Base-by-base conservation (phyloP, 352 stramenopile species). In the Elongisporangium senticosum region DNA sequence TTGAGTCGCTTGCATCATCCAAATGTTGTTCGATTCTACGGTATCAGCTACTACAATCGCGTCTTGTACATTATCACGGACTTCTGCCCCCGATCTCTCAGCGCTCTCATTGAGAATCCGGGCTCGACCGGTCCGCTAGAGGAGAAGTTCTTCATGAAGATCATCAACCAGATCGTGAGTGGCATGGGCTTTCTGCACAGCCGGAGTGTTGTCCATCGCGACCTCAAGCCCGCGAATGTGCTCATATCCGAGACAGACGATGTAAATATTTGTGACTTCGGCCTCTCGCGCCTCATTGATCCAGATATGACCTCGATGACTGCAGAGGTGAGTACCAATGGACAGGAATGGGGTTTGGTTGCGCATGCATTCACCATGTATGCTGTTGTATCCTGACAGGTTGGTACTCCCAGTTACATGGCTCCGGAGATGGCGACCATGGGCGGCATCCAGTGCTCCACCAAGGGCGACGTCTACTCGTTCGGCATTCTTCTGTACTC, bases 201-300 rank as follows among this genome's bases (percentile, higher is more conserved):
- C 65, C 81, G 85, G 43, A 90, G 79, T 50, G 85, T 94, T 26
- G 85, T 94, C 52, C 85, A 94, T 60, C 77, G 83, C 28, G 93
- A 98, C 56, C 65, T 97, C n/a, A 97, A 98, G 59, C 95, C 95
- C 14, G 89, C 87, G 15, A 98, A 98, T 66, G 87, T 98, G 51
- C 78, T 98, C 22, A 95, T 98, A 56, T 90, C 91, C 49, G 85
- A 93, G 43, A 90, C 75, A 37, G 87, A 96, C 51, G 81, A 96
- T 51, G 73, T 98, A 23, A 98, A 98, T 62, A 90, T 98, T 53
- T 98, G 93, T 59, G 92, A 98, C 69, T 97, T 98, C 74, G 94
- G 94, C 2, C 83, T 98, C 20, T 96, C 85, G 24, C 64, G 85
- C 10, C 71, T 95, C 43, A 93, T 95, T 48, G 85, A 95, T 53